These are phyloP conservation scores for Leccinum boreale DNA, from an alignment of 768 basidiomycete genomes.

Conservation along the genomic window DNA sequence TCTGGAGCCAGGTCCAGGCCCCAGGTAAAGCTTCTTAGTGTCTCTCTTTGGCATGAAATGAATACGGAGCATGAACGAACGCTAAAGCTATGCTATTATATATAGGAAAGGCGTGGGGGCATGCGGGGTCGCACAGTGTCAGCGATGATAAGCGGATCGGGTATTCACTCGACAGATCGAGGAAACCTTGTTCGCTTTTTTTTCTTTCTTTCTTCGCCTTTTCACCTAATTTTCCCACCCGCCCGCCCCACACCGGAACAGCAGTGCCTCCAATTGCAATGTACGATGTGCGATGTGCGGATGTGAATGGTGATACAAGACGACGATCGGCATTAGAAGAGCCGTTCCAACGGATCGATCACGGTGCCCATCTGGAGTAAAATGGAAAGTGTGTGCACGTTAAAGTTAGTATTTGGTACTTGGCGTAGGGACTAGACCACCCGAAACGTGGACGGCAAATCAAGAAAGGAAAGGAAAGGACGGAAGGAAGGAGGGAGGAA, in stretches of 20 bases:
- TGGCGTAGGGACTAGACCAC: neutral
- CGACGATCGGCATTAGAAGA: conserved; percentile 24
- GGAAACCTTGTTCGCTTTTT: neutral
- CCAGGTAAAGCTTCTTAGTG: neutral
- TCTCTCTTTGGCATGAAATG: neutral
- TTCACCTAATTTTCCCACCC: neutral
- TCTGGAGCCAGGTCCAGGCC: neutral
- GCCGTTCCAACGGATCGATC: conserved; percentile 66
- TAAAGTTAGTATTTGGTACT: neutral
- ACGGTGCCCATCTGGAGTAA: conserved; percentile 60
- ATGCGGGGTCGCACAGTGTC: neutral
- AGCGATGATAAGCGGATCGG: neutral
- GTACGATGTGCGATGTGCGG: neutral
- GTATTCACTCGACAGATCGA: neutral
- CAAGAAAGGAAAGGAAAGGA: neutral
- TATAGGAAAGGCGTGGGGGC: neutral
- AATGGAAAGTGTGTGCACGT: conserved; percentile 3
- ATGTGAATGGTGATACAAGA: neutral
- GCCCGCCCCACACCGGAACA: neutral
- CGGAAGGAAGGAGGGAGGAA: neutral
- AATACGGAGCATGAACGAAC: neutral
- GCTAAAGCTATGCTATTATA: neutral
- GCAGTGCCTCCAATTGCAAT: neutral
- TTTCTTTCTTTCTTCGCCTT: neutral
- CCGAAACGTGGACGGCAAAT: neutral